A percentile compares a stretch with the other conserved stretches of the same genome.
These are phyloP conservation scores for Phylloporus sp. DNA, from an alignment of 768 basidiomycete species.

Conservation along the genomic window DNA sequence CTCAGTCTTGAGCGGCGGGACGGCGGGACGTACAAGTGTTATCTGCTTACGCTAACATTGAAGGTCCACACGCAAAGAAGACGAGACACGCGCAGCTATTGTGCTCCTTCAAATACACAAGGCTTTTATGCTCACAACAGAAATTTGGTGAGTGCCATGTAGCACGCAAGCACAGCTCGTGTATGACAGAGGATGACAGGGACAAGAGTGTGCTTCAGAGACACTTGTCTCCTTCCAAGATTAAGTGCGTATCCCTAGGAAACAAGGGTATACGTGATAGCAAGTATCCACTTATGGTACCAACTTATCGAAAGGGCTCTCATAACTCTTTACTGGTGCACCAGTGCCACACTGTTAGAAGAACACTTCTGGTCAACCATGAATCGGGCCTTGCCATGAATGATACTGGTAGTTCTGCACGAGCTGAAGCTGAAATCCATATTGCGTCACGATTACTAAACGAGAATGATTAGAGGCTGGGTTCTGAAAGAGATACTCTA, in stretches of 20 bases:
- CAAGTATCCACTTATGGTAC: no score
- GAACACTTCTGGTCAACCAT: no score
- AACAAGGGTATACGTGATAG: no score
- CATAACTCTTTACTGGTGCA: no score
- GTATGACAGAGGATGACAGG: background rate
- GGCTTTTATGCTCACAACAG: background rate
- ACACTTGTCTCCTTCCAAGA: background rate
- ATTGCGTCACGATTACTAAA: no score
- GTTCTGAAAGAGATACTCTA: no score
- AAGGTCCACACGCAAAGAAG: background rate
- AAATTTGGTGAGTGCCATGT: background rate
- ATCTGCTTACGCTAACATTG: background rate
- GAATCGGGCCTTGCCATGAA: no score
- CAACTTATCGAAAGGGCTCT: no score
- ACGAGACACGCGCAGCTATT: background rate
- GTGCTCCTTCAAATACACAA: background rate
- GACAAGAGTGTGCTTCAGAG: background rate
- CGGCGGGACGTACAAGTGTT: background rate
- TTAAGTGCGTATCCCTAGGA: background rate
- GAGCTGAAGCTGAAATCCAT: no score
- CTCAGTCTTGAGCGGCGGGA: background rate
- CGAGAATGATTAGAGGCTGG: no score
- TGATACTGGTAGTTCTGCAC: no score
- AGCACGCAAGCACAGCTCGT: background rate
- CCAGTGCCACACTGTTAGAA: no score